These are phyloP conservation scores for Sporisorium scitamineum DNA, from an alignment of 1,284 basidiomycete species.

Conservation along the genomic window DNA sequence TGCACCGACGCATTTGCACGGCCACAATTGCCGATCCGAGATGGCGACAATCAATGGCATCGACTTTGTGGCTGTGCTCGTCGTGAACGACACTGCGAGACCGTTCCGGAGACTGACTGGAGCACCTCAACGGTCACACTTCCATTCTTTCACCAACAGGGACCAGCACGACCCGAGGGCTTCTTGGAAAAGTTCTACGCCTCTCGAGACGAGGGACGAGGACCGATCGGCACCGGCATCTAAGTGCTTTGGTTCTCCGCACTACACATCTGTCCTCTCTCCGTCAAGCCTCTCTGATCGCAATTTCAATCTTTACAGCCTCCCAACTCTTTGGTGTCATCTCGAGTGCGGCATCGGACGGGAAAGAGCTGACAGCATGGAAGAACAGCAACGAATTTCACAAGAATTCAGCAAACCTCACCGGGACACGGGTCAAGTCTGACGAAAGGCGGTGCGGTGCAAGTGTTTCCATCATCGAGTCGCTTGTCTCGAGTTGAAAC, in stretches of 20 bases:
- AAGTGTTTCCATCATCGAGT: neutral
- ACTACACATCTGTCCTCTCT: neutral
- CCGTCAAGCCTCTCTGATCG: constrained; percentile 7
- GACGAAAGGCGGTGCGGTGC: neutral
- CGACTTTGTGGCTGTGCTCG: neutral
- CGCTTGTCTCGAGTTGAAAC: neutral
- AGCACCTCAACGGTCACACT: constrained; percentile 6
- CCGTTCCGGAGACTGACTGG: constrained; percentile 9
- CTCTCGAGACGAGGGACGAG: constrained; percentile 66
- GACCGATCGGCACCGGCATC: constrained; percentile 51
- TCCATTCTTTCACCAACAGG: constrained; percentile 16
- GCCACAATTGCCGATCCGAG: neutral
- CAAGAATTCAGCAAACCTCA: neutral
- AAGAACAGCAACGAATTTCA: neutral
- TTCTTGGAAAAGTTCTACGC: constrained; percentile 88
- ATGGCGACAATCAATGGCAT: neutral
- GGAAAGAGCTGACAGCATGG: neutral
- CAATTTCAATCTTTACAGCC: constrained; percentile 24
- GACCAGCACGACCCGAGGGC: constrained; percentile 72
- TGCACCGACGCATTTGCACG: neutral
- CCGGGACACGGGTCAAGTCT: neutral
- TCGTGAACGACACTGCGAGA: neutral
- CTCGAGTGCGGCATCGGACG: neutral
- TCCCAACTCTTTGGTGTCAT: neutral
- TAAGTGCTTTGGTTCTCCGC: constrained; percentile 12